These are phyloP conservation scores for Lactarius trivialis DNA, from an alignment of 768 basidiomycete genomes.

Conservation along the genomic window DNA sequence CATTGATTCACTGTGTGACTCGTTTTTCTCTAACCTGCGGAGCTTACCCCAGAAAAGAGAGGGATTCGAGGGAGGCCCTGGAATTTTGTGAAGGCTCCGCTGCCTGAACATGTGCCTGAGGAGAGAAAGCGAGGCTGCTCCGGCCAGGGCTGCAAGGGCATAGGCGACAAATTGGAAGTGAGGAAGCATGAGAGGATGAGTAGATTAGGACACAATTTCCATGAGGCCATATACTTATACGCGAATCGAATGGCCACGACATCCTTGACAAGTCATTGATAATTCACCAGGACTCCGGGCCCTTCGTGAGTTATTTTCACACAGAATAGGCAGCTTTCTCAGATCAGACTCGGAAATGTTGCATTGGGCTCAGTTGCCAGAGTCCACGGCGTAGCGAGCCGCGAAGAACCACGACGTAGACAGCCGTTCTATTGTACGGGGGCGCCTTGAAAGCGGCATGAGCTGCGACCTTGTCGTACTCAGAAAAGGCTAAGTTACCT, in stretches of 20 bases:
- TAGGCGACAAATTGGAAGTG: background rate
- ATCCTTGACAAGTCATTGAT: background rate
- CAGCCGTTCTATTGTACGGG: too few species aligned
- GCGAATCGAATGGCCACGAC: too few species aligned
- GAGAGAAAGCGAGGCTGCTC: background rate
- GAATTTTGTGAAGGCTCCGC: background rate
- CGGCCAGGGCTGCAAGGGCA: background rate
- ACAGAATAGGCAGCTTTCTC: too few species aligned
- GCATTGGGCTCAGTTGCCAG: too few species aligned
- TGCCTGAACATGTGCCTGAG: background rate
- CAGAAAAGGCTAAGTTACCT: too few species aligned
- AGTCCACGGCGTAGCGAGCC: too few species aligned
- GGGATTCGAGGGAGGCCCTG: background rate
- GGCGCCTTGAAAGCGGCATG: too few species aligned
- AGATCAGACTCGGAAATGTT: too few species aligned
- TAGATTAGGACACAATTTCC: background rate
- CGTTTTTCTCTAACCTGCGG: background rate
- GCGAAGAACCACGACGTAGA: too few species aligned
- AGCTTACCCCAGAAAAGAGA: background rate
- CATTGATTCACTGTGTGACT: background rate
- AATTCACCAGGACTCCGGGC: too few species aligned
- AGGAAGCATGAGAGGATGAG: background rate
- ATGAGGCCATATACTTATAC: background rate
- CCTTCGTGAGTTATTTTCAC: too few species aligned
- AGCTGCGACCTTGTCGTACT: too few species aligned